These are phyloP conservation scores for Penicillium sp. DNA, from an alignment of 2,329 filamentous ascomycete species.

Conservation along the genomic window DNA sequence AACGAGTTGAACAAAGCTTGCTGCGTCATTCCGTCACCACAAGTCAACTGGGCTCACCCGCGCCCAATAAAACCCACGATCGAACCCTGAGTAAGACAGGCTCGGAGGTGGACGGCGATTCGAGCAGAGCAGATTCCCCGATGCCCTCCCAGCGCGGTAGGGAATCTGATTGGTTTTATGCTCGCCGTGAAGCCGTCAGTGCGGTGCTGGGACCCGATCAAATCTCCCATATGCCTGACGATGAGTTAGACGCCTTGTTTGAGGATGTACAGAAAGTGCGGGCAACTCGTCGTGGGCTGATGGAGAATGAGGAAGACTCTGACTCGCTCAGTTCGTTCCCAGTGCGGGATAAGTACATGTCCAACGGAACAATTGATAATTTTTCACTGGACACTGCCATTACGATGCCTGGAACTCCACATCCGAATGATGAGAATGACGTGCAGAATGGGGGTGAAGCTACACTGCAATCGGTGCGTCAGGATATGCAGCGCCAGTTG, in stretches of 20 bases:
- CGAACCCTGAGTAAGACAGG: constrained; percentile 67
- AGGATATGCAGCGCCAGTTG: constrained; percentile 74
- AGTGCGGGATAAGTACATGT: constrained; percentile 87
- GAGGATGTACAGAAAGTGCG: constrained; percentile 86
- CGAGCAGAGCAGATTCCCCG: constrained; percentile 71
- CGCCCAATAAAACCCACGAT: constrained; percentile 61
- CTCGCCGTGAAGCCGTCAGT: constrained; percentile 78
- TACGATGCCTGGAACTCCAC: constrained; percentile 85
- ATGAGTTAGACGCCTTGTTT: constrained; percentile 85
- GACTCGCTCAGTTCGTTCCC: constrained; percentile 85
- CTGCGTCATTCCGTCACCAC: constrained; percentile 70
- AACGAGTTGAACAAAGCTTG: constrained; percentile 78
- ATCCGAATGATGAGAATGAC: constrained; percentile 62
- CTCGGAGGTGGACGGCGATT: constrained; percentile 64
- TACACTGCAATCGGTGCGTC: constrained; percentile 48
- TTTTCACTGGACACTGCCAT: constrained; percentile 89
- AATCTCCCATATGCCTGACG: constrained; percentile 79
- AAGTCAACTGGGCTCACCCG: constrained; percentile 57
- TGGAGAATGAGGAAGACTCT: constrained; percentile 65
- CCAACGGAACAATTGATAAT: constrained; percentile 86
- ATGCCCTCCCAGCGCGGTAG: constrained; percentile 57
- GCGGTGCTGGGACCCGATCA: constrained; percentile 84
- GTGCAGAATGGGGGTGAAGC: no score
- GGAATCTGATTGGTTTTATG: constrained; percentile 91
- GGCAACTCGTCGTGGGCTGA: constrained; percentile 66